Conservation (phyloP, 1,284 basidiomycete species). For the Ceratobasidium sp. region DNA sequence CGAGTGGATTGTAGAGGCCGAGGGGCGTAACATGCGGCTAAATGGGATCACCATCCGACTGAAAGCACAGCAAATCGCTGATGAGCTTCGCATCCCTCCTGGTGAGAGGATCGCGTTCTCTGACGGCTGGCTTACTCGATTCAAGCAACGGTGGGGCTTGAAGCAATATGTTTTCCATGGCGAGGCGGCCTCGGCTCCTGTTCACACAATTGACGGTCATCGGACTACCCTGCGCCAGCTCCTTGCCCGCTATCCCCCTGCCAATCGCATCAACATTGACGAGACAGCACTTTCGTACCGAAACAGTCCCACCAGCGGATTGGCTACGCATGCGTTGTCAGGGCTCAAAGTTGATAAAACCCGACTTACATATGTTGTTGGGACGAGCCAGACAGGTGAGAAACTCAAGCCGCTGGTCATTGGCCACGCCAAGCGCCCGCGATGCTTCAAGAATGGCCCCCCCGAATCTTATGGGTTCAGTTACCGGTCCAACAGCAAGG, state of each 20-base stretch:
- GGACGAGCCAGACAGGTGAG: neutral
- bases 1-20: constrained; percentile 29
- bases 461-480: neutral
- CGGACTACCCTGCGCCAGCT: neutral
- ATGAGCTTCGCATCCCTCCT: constrained; percentile 18
- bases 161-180: constrained; percentile 57
- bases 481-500: constrained; percentile 8
- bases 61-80: constrained; percentile 31
- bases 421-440: constrained; percentile 4
- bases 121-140: constrained; percentile 34
- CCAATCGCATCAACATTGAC: constrained; percentile 58
- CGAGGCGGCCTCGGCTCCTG: constrained; percentile 57
- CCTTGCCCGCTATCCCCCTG: constrained; percentile 52
- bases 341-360: constrained; percentile 57
- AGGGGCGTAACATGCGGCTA: constrained; percentile 1
- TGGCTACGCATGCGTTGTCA: constrained; percentile 54
- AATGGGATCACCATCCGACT: neutral
- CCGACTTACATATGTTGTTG: constrained; percentile 1
- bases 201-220: constrained; percentile 19
- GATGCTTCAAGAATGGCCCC: neutral
- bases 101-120: constrained; percentile 17
- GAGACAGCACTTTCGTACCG: constrained; percentile 56
- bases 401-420: constrained; percentile 20
- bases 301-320: constrained; percentile 55
- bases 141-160: constrained; percentile 50